Percentiles rank a stretch among this genome's conserved stretches.
Conservation (phyloP, 108 stramenopile species). For the Parietichytrium sp. region DNA sequence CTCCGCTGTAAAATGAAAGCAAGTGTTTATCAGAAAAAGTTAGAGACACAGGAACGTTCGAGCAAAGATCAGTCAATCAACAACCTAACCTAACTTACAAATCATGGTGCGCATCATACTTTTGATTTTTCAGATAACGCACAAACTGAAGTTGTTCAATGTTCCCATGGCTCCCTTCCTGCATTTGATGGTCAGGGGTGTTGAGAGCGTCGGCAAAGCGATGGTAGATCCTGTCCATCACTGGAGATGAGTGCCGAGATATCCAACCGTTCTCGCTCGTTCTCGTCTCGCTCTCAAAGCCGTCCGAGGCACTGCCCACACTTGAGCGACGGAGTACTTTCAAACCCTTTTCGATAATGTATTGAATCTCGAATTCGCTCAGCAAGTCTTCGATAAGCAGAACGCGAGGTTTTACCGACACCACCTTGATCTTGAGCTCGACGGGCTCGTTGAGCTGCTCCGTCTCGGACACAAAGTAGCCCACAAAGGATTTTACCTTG, state of each 20-base stretch:
- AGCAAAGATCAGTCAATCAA: too few relatives aligned
- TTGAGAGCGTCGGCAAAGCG: constrained; percentile 74
- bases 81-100: too few relatives aligned
- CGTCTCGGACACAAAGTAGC: neutral
- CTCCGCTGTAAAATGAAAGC: too few relatives aligned
- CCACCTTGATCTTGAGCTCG: constrained; percentile 26
- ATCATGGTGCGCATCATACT: constrained; percentile 83
- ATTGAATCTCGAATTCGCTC: constrained; percentile 73
- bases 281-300: constrained; percentile 62
- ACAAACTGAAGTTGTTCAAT: constrained; percentile 83
- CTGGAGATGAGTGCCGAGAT: constrained; percentile 57
- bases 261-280: constrained; percentile 81
- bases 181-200: constrained; percentile 68
- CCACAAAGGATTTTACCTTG: constrained; percentile 5
- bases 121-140: constrained; percentile 70
- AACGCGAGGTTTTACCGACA: constrained; percentile 63
- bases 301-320: constrained; percentile 38
- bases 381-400: constrained; percentile 82
- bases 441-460: neutral
- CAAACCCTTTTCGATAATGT: constrained; percentile 66
- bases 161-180: constrained; percentile 66
- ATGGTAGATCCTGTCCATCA: constrained; percentile 74
- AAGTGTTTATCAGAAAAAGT: too few relatives aligned
- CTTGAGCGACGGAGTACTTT: neutral
- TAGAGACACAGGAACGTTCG: too few relatives aligned